Evolutionary conservation across 1,284 basidiomycete species (phyloP).

Genomic region (Vanrija sp.): DNA sequence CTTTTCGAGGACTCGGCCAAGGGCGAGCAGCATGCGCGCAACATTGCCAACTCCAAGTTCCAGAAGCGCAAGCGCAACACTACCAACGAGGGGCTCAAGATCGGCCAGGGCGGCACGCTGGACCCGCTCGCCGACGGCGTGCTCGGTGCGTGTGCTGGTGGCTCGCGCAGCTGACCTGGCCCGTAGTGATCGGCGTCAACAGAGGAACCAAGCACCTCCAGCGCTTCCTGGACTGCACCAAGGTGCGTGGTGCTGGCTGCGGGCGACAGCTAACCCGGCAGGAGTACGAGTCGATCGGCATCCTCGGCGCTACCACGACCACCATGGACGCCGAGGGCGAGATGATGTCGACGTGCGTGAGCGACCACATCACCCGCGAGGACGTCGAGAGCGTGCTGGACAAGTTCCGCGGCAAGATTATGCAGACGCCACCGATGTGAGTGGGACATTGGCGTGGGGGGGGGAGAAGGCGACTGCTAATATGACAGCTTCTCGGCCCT

Average conservation of each 20-base stretch:
- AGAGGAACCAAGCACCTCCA: constrained; percentile 84
- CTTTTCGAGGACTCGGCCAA: constrained; percentile 63
- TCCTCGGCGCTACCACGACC: constrained; percentile 92
- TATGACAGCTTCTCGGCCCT: constrained; percentile 82
- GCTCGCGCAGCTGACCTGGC: constrained; percentile 15
- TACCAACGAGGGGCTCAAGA: constrained; percentile 44
- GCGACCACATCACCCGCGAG: constrained; percentile 77
- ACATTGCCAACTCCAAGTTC: not conserved
- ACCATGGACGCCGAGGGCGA: constrained; percentile 88
- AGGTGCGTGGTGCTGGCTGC: constrained; percentile 56
- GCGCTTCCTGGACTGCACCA: constrained; percentile 84
- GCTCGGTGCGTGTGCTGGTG: constrained; percentile 59
- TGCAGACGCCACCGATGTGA: constrained; percentile 87
- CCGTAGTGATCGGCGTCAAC: constrained; percentile 84
- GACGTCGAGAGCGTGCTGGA: constrained; percentile 66
- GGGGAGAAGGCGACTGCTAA: too few species aligned
- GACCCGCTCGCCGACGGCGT: constrained; percentile 87
- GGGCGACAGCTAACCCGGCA: constrained; percentile 40
- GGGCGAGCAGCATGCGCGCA: constrained; percentile 11
- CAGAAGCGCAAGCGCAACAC: constrained; percentile 39
- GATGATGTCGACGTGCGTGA: constrained; percentile 69
- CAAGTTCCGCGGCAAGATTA: constrained; percentile 81
- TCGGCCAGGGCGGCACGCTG: constrained; percentile 61
- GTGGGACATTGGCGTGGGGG: constrained; percentile 32
- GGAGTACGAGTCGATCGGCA: constrained; percentile 87